phyloP scores from a whole-genome alignment of 495 filamentous ascomycete genomes.

The Penicillium taxi region DNA sequence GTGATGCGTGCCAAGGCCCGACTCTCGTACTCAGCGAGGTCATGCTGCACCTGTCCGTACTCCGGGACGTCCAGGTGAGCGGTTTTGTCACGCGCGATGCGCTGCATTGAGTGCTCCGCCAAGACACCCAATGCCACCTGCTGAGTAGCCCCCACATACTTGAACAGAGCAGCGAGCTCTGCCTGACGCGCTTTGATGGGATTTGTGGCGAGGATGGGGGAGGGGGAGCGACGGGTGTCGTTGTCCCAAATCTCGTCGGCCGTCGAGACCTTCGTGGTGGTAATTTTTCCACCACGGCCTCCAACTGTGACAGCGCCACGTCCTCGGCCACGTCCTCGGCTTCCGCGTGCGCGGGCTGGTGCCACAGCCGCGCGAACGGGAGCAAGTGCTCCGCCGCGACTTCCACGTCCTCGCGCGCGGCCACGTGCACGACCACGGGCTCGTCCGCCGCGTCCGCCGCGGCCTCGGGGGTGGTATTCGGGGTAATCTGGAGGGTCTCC shows the following conservation, averaged over 20 bases:
- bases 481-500: not conserved
- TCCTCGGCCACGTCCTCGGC: conserved; percentile 22
- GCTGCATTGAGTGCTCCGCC: conserved; percentile 32
- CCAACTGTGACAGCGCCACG: conserved; percentile 2
- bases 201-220: conserved; percentile 27
- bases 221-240: conserved; percentile 27
- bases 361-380: conserved; percentile 12
- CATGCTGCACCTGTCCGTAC: conserved; percentile 24
- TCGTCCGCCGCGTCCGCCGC: conserved; percentile 28
- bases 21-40: conserved; percentile 14
- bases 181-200: conserved; percentile 35
- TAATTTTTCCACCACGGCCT: not conserved
- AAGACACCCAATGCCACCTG: conserved; percentile 31
- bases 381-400: conserved; percentile 20
- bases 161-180: conserved; percentile 36
- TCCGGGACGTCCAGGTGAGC: conserved; percentile 38
- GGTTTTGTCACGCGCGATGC: conserved; percentile 33
- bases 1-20: conserved; percentile 16
- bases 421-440: conserved; percentile 22
- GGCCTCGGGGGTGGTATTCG: conserved; percentile 17
- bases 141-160: conserved; percentile 35
- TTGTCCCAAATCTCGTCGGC: conserved; percentile 25
- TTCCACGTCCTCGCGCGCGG: conserved; percentile 31
- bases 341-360: conserved; percentile 20
- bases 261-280: not conserved